Evolutionary conservation across 73 alveolate genomes (phyloP).

Genomic region (Tetrahymena elliotti): DNA sequence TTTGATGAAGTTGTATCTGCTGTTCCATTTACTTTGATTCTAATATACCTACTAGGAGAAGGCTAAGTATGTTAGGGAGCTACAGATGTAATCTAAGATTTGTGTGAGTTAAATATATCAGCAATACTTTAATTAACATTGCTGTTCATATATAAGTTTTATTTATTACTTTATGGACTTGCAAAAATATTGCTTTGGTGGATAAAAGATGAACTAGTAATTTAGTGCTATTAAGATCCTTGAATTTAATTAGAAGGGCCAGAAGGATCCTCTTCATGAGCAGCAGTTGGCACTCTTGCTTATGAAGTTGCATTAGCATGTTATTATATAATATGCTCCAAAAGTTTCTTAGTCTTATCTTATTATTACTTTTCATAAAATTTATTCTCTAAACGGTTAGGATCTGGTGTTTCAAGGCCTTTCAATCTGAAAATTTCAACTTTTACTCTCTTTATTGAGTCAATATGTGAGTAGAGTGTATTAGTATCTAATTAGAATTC

Average conservation of each 20-base stretch:
- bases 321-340: neutral
- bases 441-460: slow-evolving; percentile 26
- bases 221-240: neutral
- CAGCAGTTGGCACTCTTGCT: neutral
- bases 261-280: neutral
- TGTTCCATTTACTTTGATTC: neutral
- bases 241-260: neutral
- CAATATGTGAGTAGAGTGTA: slow-evolving; percentile 12
- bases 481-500: slow-evolving; percentile 28
- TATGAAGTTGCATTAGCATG: neutral
- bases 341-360: slow-evolving; percentile 25
- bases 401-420: slow-evolving; percentile 37
- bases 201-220: neutral
- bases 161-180: neutral
- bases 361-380: slow-evolving; percentile 13
- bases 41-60: neutral
- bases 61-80: neutral
- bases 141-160: neutral
- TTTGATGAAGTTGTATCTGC: neutral
- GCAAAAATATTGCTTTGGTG: neutral
- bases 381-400: slow-evolving; percentile 16
- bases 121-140: neutral
- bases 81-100: neutral
- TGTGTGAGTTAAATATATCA: neutral
- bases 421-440: neutral